Percentiles rank a stretch among this genome's conserved stretches.
These are phyloP conservation scores for Wickerhamomyces queroliae DNA, from an alignment of 805 yeast genomes.

Conservation along the genomic window DNA sequence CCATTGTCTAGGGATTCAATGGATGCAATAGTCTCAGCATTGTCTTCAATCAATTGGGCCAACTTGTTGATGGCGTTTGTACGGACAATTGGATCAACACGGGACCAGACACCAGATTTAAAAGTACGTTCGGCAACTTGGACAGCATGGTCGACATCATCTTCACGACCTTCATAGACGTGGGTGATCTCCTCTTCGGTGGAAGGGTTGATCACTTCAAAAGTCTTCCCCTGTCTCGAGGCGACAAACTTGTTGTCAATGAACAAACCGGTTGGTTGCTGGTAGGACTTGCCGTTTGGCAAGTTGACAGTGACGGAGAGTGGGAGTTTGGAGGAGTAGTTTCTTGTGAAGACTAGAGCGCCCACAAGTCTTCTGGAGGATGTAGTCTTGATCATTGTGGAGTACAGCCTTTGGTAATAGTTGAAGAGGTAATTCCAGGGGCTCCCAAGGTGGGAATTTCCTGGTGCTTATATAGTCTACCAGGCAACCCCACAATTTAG, in stretches of 20 bases:
- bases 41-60: conserved; percentile 71
- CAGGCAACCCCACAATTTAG: too few species aligned
- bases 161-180: conserved; percentile 70
- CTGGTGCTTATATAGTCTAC: too few species aligned
- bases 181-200: conserved; percentile 66
- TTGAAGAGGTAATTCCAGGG: too few species aligned
- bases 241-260: conserved; percentile 68
- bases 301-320: conserved; percentile 44
- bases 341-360: conserved; percentile 1
- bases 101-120: conserved; percentile 69
- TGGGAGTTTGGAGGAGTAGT: conserved; percentile 23
- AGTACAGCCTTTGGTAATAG: too few species aligned
- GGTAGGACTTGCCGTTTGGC: conserved; percentile 67
- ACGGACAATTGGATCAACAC: conserved; percentile 61
- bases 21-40: conserved; percentile 66
- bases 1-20: conserved; percentile 90
- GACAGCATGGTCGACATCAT: conserved; percentile 78
- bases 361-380: neutral
- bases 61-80: conserved; percentile 59
- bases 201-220: conserved; percentile 59
- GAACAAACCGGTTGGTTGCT: conserved; percentile 76
- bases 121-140: conserved; percentile 77
- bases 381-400: neutral
- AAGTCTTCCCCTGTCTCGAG: conserved; percentile 53
- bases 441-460: too few species aligned